Base-by-base conservation (phyloP, 768 basidiomycete genomes). In the Leccinum sublutescens region DNA sequence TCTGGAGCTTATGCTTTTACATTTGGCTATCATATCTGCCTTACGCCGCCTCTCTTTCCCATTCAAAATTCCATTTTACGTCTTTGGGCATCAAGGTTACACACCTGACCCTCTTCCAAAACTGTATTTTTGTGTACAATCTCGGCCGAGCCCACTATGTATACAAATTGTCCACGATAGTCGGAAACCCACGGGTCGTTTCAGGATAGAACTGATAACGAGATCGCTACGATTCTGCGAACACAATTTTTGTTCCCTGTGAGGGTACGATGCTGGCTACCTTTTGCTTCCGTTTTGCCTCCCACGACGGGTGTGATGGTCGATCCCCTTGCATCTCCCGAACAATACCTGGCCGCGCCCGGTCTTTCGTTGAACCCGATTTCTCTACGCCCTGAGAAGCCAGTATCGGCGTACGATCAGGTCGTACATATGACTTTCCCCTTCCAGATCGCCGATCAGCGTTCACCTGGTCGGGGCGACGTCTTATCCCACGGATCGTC, bases 221-320 rank as follows among this genome's bases (percentile, higher is more conserved):
- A 50, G 53, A 55, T 52, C 14, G 45, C 54, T 64, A 67, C 19
- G 62, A 51, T 15, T 57, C 50, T 25, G 65, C 56, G 47, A 81
- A 92, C 55, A 82, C 83, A 58, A 97, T 96, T 78, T 97, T 97
- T 71, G 86, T 95, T 25, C 93, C 91, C 73, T 87, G 85, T 50
- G 86, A 79, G 47, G 85, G 82, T 10, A 85, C 73, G 38, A 89
- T 87, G 7, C 77, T 77, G n/a, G 76, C 78, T 63, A 79, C 82
- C 75, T 89, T 93, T 59, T 87, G 72, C 71, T 85, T 87, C 74
- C 81, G 82, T 76, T 95, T 98, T 6, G 97, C 97, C 73, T 92
- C 92, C 96, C 97, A 99, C 14, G 93, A 96, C 2, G 97, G 96
- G 75, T 99, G 97, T 56, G 97, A 63, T 31, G 83, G 79, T 70